Percentiles rank a stretch among this genome's conserved stretches.
These are phyloP conservation scores for Trichoderma koningiopsis DNA, from an alignment of 2,329 filamentous ascomycete genomes.

Conservation along the genomic window DNA sequence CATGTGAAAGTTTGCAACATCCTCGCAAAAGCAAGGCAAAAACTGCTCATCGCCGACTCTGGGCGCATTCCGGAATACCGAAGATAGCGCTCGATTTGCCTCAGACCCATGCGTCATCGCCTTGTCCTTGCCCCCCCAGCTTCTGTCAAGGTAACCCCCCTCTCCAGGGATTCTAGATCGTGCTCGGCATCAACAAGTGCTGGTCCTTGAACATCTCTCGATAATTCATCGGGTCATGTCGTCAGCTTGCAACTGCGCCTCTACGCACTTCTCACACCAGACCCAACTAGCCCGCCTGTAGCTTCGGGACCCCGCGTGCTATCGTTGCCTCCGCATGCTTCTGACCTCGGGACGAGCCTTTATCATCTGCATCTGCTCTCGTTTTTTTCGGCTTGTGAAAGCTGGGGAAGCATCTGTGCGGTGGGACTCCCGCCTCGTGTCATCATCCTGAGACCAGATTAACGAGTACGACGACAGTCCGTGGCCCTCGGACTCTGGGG, in stretches of 20 bases:
- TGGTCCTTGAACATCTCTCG: constrained; percentile 4
- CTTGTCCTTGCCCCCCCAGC: neutral
- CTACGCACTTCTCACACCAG: neutral
- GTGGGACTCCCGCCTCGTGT: constrained; percentile 7
- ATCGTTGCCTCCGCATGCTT: constrained; percentile 6
- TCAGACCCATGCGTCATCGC: constrained; percentile 22
- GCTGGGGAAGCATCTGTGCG: constrained; percentile 23
- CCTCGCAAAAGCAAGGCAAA: neutral
- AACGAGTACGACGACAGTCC: constrained; percentile 14
- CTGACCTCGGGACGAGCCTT: constrained; percentile 25
- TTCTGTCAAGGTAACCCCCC: constrained; percentile 2
- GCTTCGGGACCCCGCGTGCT: constrained; percentile 15
- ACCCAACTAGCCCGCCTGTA: neutral
- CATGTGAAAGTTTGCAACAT: constrained; percentile 10
- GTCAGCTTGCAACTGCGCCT: constrained; percentile 13
- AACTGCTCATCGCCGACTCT: neutral
- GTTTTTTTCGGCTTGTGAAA: constrained; percentile 27
- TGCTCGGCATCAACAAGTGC: constrained; percentile 7
- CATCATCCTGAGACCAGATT: constrained; percentile 8
- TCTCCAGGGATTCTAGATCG: constrained; percentile 1
- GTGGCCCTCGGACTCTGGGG: constrained; percentile 15
- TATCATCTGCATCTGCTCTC: constrained; percentile 20
- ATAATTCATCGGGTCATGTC: neutral
- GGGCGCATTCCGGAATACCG: neutral
- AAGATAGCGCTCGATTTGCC: neutral